Base-by-base conservation (phyloP, 805 yeast species). In the Ogataea populi-albae region DNA sequence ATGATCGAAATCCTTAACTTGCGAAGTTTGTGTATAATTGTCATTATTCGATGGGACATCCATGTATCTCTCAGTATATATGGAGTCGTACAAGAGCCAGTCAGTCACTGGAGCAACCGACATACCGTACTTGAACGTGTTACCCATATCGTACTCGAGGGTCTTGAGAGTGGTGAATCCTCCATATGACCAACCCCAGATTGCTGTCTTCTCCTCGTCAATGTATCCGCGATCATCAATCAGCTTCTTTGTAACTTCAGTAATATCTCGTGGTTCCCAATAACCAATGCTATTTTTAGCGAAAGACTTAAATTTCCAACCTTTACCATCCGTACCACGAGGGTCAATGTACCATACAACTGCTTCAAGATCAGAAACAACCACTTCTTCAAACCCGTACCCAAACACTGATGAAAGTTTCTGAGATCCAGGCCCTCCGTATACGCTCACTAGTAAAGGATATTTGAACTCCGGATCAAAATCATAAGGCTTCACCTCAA, bases 141-240 rank as follows among this genome's bases (percentile, higher is more conserved):
- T 59, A 5, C 85, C 80, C 10, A 57, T 51, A 52, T 85, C 94
- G 31, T 64, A 68, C 55, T 85, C 94, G 22, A 84, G 54, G 0
- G 89, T 81, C 55, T 85, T 85, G 35, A 85, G 60, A 0, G 91
- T 79, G 6, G 81, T 68, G 52, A 80, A 85, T 1, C 91, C 95
- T 37, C 95, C 95, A 57, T 83, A 85, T 1, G 89, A 81, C 89
- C 93, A 85, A 11, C 95, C 95, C 89, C 93, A 85, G 24, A 84
- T 70, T 0, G 87, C 86, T 4, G 81, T 75, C 38, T 65, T 65
- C 1, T 69, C 64, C 3, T 48, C 47, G 52, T 83, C 81, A 14
- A 85, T 68, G 41, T 70, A 71, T 7, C 62, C 53, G 38, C 66
- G 65, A 5, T 59, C 59, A 16, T 61, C 40, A 5, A 83, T 69